Evolutionary conservation across 2,329 filamentous ascomycete species (phyloP).

Genomic region (Fusarium sp.): DNA sequence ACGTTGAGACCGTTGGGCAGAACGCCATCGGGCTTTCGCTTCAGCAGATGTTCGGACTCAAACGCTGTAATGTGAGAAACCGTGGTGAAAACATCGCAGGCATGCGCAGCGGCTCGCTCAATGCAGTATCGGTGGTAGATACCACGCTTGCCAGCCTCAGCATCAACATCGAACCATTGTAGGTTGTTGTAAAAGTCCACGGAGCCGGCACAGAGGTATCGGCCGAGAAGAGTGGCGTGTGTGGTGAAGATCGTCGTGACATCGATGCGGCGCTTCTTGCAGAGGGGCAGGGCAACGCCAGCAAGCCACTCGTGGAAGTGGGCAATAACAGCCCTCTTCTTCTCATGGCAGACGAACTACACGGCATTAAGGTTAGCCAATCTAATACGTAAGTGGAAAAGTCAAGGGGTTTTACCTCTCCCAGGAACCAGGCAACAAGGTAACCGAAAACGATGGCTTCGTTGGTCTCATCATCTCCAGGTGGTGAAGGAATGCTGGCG

Average conservation of each 20-base stretch:
- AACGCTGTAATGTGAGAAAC: constrained; percentile 99
- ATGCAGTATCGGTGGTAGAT: constrained; percentile 99
- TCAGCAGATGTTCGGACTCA: constrained; percentile 96
- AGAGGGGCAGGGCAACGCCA: constrained; percentile 90
- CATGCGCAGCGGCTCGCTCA: constrained; percentile 90
- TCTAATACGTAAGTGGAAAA: constrained; percentile 2
- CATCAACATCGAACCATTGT: constrained; percentile 95
- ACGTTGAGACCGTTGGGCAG: constrained; percentile 97
- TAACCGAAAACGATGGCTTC: constrained; percentile 98
- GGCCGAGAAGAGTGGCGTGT: constrained; percentile 92
- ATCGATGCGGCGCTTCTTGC: constrained; percentile 94
- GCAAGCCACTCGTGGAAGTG: constrained; percentile 99
- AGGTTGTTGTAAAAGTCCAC: constrained; percentile 99
- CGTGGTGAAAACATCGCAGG: constrained; percentile 96
- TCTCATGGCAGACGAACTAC: constrained; percentile 94
- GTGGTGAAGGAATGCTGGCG: constrained; percentile 92
- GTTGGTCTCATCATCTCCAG: constrained; percentile 93
- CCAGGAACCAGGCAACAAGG: constrained; percentile 96
- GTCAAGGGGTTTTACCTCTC: constrained; percentile 74
- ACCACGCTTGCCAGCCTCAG: constrained; percentile 95
- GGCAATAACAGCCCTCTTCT: constrained; percentile 89
- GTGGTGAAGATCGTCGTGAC: constrained; percentile 99
- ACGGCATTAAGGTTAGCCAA: constrained; percentile 27
- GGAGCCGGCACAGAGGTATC: constrained; percentile 95
- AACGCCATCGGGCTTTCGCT: constrained; percentile 97